Evolutionary conservation across 306 rosid species (phyloP), one percentile per base, ranked within the genome.

Genomic region (Oemleria cerasiformis): DNA sequence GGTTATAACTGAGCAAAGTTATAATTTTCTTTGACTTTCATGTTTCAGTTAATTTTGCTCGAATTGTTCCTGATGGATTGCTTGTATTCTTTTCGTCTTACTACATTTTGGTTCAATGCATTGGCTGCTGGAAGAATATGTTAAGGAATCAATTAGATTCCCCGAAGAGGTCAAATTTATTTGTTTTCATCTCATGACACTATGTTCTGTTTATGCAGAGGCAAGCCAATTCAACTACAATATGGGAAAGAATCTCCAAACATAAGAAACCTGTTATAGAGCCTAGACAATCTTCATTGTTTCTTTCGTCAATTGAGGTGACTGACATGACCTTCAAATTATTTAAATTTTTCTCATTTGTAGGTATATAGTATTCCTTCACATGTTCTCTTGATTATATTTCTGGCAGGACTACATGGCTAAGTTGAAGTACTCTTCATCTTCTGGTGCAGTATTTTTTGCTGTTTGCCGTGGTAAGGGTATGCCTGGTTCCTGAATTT

Each of bases 391-490:
- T 38, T 75, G 43, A 70, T 71, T 62, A 68, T 51, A 68, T 70
- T 82, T 58, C 47, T 65, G 79, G 80, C 88, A 93, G 98, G 98
- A 93, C 77, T 93, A 88, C 80, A 84, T 86, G 78, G 72, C 90
- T 63, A 93, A 86, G 81, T 84, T 93, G 85, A 86, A 90, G 80
- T 94, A 91, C 75, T 76, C 82, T 81, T 86, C 98, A 72, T 69
- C 80, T 65, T 86, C 94, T 67, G 98, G 98, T 83, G 98, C 98
- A 66, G 83, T 88, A 40, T 91, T 93, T 81, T 93, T 93, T 59
- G 97, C 97, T 50, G 97, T 93, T 68, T 93, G 98, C 81, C 96
- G 97, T 17, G 97, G 98, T 69, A 93, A 93, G 89, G n/a, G 98
- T 93, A 90, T 79, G 84, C 61, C 72, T 78, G 61, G 36, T 54